A percentile compares a stretch with the other conserved stretches of the same genome.
phyloP scores from a whole-genome alignment of 306 rosid genomes.

The Lablab purpureus region DNA sequence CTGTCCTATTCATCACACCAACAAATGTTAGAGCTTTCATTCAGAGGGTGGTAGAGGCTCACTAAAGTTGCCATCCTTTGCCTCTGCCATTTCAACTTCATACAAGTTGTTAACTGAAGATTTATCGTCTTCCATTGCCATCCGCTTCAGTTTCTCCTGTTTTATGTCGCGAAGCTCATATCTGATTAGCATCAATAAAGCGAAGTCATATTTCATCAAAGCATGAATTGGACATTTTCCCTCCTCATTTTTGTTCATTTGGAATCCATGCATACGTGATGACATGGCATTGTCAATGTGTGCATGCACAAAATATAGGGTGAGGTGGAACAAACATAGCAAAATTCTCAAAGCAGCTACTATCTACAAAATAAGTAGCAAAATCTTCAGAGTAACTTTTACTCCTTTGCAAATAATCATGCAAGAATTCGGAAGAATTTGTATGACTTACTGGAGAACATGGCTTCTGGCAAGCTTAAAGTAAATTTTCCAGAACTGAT shows the following conservation, averaged over 20 bases:
- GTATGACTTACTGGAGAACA: constrained; percentile 72
- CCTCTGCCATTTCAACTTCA: constrained; percentile 91
- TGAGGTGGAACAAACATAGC: neutral
- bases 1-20: constrained; percentile 37
- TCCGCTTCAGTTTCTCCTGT: constrained; percentile 60
- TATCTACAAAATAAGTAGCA: constrained; percentile 5
- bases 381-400: neutral
- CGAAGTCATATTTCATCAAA: constrained; percentile 27
- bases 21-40: constrained; percentile 18
- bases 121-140: constrained; percentile 66
- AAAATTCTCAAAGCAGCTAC: constrained; percentile 29
- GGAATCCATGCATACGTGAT: constrained; percentile 5
- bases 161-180: constrained; percentile 79
- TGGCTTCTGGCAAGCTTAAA: constrained; percentile 77
- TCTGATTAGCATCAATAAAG: constrained; percentile 54
- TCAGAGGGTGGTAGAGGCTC: constrained; percentile 56
- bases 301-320: neutral
- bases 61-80: constrained; percentile 50
- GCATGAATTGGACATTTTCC: constrained; percentile 12
- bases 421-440: constrained; percentile 22
- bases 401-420: constrained; percentile 4
- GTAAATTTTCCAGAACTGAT: constrained; percentile 85
- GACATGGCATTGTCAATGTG: constrained; percentile 30
- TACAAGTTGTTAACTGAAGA: constrained; percentile 53
- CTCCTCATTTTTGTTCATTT: constrained; percentile 3